These are phyloP conservation scores for Cladosporium sp. DNA, from an alignment of 2,329 filamentous ascomycete species.

Conservation along the genomic window DNA sequence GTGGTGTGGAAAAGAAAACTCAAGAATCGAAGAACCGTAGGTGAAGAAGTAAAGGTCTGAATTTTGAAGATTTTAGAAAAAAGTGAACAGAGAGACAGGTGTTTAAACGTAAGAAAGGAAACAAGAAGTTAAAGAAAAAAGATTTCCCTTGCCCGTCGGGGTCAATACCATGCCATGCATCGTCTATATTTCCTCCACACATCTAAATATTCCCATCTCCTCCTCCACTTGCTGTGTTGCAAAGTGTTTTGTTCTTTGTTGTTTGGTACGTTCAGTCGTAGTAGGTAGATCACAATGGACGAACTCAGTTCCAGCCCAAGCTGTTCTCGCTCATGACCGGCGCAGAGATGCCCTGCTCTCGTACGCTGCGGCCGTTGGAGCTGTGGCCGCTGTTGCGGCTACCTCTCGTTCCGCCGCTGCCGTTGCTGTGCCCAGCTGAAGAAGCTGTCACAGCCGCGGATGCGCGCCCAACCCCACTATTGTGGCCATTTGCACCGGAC, in stretches of 20 bases:
- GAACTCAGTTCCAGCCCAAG: constrained; percentile 82
- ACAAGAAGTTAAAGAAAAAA: neutral
- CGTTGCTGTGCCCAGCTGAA: constrained; percentile 31
- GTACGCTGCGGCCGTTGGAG: constrained; percentile 63
- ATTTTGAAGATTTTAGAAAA: neutral
- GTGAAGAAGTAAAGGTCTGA: neutral
- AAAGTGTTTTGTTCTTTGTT: neutral
- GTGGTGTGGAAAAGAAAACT: neutral
- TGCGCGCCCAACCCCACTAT: constrained; percentile 27
- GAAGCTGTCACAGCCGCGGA: constrained; percentile 15
- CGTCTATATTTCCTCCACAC: neutral
- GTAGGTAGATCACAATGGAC: neutral
- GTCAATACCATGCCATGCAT: neutral
- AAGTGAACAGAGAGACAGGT: neutral
- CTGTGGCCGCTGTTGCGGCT: constrained; percentile 58
- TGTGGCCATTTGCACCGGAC: constrained; percentile 62
- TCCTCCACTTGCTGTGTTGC: neutral
- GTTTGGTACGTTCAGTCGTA: neutral
- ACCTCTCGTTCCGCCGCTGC: constrained; percentile 40
- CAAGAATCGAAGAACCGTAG: neutral
- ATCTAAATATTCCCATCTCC: neutral
- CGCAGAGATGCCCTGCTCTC: constrained; percentile 77
- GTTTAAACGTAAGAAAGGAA: neutral
- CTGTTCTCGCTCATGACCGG: constrained; percentile 94
- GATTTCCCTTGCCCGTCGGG: neutral